Conservation (phyloP, 2,329 filamentous ascomycete species). For the Myrmaecium sp. region DNA sequence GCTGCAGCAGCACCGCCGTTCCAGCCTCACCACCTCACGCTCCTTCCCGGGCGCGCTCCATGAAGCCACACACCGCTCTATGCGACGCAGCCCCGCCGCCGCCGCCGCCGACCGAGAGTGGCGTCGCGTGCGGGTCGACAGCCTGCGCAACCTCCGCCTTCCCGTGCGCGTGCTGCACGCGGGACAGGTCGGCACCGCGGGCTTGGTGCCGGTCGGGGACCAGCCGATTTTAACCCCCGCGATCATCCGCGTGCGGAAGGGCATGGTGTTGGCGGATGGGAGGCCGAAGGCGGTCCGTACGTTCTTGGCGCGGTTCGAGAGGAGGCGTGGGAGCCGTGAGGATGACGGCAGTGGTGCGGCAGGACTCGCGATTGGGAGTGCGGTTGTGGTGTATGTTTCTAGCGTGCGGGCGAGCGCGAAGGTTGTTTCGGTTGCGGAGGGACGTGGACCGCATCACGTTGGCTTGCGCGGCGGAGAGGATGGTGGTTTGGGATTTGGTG, state of each 20-base stretch:
- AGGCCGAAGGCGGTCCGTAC: slow-evolving; percentile 35
- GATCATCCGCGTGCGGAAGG: slow-evolving; percentile 42
- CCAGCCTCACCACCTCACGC: slow-evolving; percentile 23
- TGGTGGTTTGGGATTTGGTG: slow-evolving; percentile 39
- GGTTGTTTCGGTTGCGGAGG: slow-evolving; percentile 37
- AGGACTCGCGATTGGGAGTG: slow-evolving; percentile 46
- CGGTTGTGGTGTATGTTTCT: slow-evolving; percentile 71
- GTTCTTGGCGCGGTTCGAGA: slow-evolving; percentile 52
- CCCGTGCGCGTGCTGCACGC: slow-evolving; percentile 59
- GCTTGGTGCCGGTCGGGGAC: slow-evolving; percentile 40
- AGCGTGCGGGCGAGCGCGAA: slow-evolving; percentile 72
- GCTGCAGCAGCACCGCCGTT: slow-evolving; percentile 8
- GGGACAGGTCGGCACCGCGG: slow-evolving; percentile 81
- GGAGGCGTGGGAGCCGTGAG: too few species aligned
- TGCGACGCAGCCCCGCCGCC: neutral
- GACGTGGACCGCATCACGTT: slow-evolving; percentile 6
- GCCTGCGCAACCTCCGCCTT: slow-evolving; percentile 72
- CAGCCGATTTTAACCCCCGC: slow-evolving; percentile 12
- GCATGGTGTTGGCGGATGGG: slow-evolving; percentile 58
- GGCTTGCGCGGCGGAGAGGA: slow-evolving; percentile 26
- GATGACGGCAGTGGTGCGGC: slow-evolving; percentile 38
- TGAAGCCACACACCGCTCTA: slow-evolving; percentile 7
- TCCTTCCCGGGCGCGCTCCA: slow-evolving; percentile 31
- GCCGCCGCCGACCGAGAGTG: slow-evolving; percentile 35
- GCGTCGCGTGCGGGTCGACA: slow-evolving; percentile 66